Base-by-base conservation (phyloP, 2,329 filamentous ascomycete genomes). In the Cercospora sp. region DNA sequence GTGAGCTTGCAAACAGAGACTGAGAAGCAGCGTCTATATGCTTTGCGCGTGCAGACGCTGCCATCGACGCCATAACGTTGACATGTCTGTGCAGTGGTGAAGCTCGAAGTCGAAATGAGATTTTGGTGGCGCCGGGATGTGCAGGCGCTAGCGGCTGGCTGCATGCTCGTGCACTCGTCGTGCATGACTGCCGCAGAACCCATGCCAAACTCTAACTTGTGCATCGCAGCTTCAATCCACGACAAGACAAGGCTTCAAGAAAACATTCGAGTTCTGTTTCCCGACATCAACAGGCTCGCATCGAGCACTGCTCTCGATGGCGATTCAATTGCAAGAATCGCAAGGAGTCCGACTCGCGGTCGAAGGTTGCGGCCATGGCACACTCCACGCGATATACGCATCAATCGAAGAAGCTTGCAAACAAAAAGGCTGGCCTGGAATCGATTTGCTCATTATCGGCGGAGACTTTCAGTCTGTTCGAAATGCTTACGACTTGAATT, bases 381-480 rank as follows among this genome's bases (percentile, higher is more conserved):
- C 90, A 0, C 87, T 99, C 63, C 87, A 98, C 78, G 91, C 92
- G 66, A 98, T 99, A 73, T 99, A 98, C 79, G 87, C 90, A 0
- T 90, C 92, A 0, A 87, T 96, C 28, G 83, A 86, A 48, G 84
- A 87, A 70, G 86, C 92, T 9, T 92, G 90, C 79, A 83, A 87
- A 71, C 83, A 86, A 57, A 91, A 91, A 74, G 86, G 86, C 26
- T 97, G 94, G 94, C 84, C 91, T 72, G 87, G 86, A 36, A 88
- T 98, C 31, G 95, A 99, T 78, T 81, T 97, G 10, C 82, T 99
- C 72, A 96, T 99, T 75, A 97, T 99, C 74, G 93, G 94, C 65
- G 95, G 95, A 30, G 95, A 99, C 78, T 99, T 99, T 72, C 93
- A 97, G 83, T 90, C 95, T 51, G 89, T 94, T 42, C 92, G 95